Evolutionary conservation across 495 filamentous ascomycete species (phyloP).

Genomic region (Podospora pseudopauciseta): DNA sequence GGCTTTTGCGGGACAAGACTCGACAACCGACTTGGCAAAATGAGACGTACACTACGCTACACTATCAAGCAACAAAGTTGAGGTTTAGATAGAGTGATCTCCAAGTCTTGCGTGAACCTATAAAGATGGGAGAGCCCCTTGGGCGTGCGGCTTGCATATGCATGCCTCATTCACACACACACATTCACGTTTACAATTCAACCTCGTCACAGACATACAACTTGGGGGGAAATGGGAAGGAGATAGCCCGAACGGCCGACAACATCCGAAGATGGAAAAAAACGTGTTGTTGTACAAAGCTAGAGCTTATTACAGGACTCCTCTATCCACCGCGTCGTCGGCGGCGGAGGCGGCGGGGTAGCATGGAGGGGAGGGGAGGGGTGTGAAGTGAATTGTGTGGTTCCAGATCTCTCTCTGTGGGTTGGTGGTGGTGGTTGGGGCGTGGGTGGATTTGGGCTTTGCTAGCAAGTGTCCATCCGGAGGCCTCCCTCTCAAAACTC

Average conservation of each 20-base stretch:
- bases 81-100: not conserved
- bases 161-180: conserved; percentile 13
- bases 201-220: not conserved
- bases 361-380: not conserved
- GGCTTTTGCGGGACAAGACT: not conserved
- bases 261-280: not conserved
- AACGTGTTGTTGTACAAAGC: not conserved
- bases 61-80: not conserved
- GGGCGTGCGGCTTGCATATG: conserved; percentile 23
- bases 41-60: not conserved
- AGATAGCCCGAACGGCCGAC: not conserved
- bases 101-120: not conserved
- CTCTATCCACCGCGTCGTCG: too few relatives aligned
- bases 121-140: not conserved
- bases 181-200: not conserved
- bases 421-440: too few relatives aligned
- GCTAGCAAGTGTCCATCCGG: not conserved
- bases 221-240: not conserved
- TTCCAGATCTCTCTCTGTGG: not conserved
- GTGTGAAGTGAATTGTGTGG: not conserved
- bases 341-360: not conserved
- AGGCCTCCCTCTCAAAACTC: not conserved
- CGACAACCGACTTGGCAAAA: not conserved
- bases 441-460: not conserved
- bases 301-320: not conserved